Evolutionary conservation across 1,139 yeast genomes (phyloP).

Genomic region (Candida sanyaensis): DNA sequence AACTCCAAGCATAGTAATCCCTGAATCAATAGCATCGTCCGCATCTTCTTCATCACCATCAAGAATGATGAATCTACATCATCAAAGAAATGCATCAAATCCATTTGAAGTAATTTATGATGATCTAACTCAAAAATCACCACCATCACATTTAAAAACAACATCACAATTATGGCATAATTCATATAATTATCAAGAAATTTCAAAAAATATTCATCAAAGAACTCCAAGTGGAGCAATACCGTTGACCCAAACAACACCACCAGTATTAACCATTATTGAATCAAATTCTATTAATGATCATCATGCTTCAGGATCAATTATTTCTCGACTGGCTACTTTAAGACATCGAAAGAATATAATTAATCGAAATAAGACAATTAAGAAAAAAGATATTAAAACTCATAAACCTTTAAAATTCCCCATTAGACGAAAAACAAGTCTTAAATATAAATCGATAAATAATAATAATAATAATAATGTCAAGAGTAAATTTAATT

Average conservation of each 20-base stretch:
- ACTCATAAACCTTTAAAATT: constrained; percentile 23
- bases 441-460: constrained; percentile 28
- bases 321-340: constrained; percentile 34
- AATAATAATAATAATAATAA: constrained; percentile 6
- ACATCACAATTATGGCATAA: constrained; percentile 10
- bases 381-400: constrained; percentile 23
- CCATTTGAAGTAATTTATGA: constrained; percentile 25
- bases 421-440: constrained; percentile 38
- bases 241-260: constrained; percentile 8
- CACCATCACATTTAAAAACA: not conserved
- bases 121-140: not conserved
- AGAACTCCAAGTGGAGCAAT: constrained; percentile 3
- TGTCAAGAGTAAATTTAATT: constrained; percentile 25
- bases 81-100: constrained; percentile 18
- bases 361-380: constrained; percentile 31
- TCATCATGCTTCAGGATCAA: constrained; percentile 23
- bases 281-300: constrained; percentile 17
- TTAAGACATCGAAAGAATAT: constrained; percentile 33
- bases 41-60: not conserved
- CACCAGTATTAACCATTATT: constrained; percentile 31
- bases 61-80: constrained; percentile 1
- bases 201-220: constrained; percentile 8
- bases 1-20: not conserved
- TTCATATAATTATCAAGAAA: constrained; percentile 8
- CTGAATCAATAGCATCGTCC: not conserved